A percentile compares a stretch with the other conserved stretches of the same genome.
Conservation (phyloP, 2,329 filamentous ascomycete genomes). For the Dactylonectria macrodidyma region DNA sequence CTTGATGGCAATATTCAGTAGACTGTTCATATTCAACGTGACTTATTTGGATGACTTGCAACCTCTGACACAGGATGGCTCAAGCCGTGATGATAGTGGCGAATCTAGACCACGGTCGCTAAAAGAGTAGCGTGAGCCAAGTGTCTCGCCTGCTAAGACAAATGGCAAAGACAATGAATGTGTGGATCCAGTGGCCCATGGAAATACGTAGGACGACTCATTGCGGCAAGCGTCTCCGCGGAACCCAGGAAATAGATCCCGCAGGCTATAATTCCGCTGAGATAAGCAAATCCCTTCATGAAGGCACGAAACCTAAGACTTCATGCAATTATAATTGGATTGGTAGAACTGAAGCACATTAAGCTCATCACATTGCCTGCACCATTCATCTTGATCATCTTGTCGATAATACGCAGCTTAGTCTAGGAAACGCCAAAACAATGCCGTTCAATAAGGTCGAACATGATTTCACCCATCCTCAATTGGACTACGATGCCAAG, state of each 20-base stretch:
- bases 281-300: background rate
- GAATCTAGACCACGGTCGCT: too few relatives aligned
- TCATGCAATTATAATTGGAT: background rate
- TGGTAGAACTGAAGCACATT: background rate
- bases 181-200: too few relatives aligned
- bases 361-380: background rate
- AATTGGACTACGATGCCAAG: constrained; percentile 9
- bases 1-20: too few relatives aligned
- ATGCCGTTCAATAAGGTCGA: constrained; percentile 16
- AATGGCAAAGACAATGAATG: too few relatives aligned
- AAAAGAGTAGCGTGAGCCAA: too few relatives aligned
- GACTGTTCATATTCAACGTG: too few relatives aligned
- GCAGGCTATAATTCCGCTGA: background rate
- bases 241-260: background rate
- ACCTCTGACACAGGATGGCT: too few relatives aligned
- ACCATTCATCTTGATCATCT: too few relatives aligned
- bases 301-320: background rate
- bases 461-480: constrained; percentile 14
- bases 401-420: background rate
- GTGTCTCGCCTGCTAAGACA: background rate
- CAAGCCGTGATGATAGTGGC: too few relatives aligned
- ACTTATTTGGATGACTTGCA: too few relatives aligned
- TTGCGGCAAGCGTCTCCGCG: background rate
- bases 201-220: too few relatives aligned
- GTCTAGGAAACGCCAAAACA: background rate